phyloP scores from a whole-genome alignment of 2,329 filamentous ascomycete genomes.

The Fusarium guadeloupense region DNA sequence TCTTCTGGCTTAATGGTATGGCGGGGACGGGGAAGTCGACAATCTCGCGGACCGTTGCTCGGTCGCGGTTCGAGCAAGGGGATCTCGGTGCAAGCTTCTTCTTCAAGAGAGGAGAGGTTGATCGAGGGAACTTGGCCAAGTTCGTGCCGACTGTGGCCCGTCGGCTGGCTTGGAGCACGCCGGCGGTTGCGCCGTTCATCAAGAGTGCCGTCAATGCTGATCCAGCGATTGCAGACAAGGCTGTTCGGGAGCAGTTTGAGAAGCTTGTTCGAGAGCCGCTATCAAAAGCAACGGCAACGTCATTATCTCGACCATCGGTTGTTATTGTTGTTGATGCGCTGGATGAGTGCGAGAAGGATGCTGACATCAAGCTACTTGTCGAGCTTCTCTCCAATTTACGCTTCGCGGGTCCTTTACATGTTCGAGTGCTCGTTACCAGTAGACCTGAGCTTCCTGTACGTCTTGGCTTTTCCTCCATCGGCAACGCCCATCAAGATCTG shows the following conservation, averaged over 20 bases:
- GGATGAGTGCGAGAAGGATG: slow-evolving; percentile 37
- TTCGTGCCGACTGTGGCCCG: slow-evolving; percentile 53
- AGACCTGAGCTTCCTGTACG: slow-evolving; percentile 52
- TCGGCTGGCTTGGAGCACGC: slow-evolving; percentile 40
- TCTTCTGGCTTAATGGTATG: slow-evolving; percentile 53
- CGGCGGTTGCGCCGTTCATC: slow-evolving; percentile 41
- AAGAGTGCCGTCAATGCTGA: slow-evolving; percentile 1
- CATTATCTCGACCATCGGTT: not conserved
- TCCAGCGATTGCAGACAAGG: not conserved
- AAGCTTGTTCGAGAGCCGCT: slow-evolving; percentile 23
- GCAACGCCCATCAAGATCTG: slow-evolving; percentile 35
- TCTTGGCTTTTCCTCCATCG: slow-evolving; percentile 46
- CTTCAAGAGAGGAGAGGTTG: slow-evolving; percentile 52
- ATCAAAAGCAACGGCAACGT: not conserved
- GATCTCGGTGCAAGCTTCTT: slow-evolving; percentile 52
- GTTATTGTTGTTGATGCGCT: not conserved
- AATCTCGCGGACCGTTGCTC: slow-evolving; percentile 53
- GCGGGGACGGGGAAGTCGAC: slow-evolving; percentile 54
- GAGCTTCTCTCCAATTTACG: not conserved
- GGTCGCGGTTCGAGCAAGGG: not conserved
- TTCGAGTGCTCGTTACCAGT: slow-evolving; percentile 47
- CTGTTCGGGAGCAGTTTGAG: too few relatives aligned
- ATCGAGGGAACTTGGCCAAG: slow-evolving; percentile 46
- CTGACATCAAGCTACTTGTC: not conserved
- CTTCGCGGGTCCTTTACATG: too few relatives aligned